Conservation (phyloP, 169 alveolate species). For the Plasmodium reichenowi region DNA sequence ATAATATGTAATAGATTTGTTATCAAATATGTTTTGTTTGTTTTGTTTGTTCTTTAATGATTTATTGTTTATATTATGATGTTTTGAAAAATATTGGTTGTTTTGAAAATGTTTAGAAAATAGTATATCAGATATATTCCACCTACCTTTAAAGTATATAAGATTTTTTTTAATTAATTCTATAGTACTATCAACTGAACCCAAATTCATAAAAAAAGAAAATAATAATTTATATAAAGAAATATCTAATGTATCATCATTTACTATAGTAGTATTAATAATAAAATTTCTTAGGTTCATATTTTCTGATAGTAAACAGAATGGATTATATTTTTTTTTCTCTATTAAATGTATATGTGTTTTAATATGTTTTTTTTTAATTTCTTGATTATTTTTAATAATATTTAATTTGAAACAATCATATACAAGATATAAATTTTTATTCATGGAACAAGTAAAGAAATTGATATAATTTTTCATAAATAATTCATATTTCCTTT, state of each 20-base stretch:
- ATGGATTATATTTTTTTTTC: constrained; percentile 11
- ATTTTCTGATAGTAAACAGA: constrained; percentile 21
- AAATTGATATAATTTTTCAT: constrained; percentile 34
- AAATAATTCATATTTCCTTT: constrained; percentile 54
- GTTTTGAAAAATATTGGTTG: too few relatives aligned
- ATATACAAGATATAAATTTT: constrained; percentile 51
- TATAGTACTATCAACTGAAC: constrained; percentile 30
- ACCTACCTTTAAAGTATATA: constrained; percentile 12
- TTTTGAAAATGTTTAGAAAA: not conserved
- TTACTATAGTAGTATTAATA: not conserved
- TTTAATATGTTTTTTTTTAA: not conserved
- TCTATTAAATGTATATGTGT: constrained; percentile 18
- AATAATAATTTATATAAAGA: constrained; percentile 5
- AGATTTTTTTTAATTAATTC: constrained; percentile 22
- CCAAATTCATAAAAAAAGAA: constrained; percentile 24
- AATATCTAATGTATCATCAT: constrained; percentile 18
- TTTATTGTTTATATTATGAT: too few relatives aligned
- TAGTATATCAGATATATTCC: not conserved
- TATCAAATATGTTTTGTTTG: too few relatives aligned
- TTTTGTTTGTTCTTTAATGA: too few relatives aligned
- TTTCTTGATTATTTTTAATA: not conserved
- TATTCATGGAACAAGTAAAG: constrained; percentile 37
- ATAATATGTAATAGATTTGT: too few relatives aligned
- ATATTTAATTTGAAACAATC: constrained; percentile 52
- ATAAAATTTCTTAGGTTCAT: constrained; percentile 17